Conservation (phyloP, 2,329 filamentous ascomycete genomes). For the Decorospora gaudefroyi region DNA sequence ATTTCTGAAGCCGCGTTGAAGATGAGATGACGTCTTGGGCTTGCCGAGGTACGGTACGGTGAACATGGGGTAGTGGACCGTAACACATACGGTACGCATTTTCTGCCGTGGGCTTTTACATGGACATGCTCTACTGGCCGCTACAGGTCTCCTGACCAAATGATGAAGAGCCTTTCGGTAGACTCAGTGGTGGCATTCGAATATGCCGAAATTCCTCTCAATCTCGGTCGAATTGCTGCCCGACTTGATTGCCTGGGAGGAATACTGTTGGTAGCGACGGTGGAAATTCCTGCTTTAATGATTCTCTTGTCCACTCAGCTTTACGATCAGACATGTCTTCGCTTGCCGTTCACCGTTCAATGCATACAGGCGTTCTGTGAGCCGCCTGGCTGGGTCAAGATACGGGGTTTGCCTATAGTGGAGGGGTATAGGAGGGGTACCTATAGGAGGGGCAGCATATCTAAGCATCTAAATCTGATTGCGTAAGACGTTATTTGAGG, state of each 20-base stretch:
- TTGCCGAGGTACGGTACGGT: too few species aligned
- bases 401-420: slow-evolving; percentile 1
- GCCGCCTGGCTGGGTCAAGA: slow-evolving; percentile 8
- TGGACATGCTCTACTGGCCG: too few species aligned
- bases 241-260: slow-evolving; percentile 6
- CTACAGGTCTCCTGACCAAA: too few species aligned
- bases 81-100: too few species aligned
- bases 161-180: too few species aligned
- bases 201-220: neutral
- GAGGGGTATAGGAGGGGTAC: neutral
- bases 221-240: slow-evolving; percentile 8
- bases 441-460: too few species aligned
- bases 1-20: neutral
- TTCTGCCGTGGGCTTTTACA: too few species aligned
- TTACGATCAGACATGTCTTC: neutral
- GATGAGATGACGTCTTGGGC: too few species aligned
- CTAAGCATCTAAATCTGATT: too few species aligned
- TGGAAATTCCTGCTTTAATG: neutral
- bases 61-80: too few species aligned
- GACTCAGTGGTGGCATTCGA: too few species aligned
- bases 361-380: slow-evolving; percentile 20
- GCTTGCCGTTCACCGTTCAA: slow-evolving; percentile 22
- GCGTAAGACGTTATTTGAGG: too few species aligned
- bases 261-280: slow-evolving; percentile 3
- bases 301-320: slow-evolving; percentile 4